Evolutionary conservation across 2,329 filamentous ascomycete genomes (phyloP), one percentile per base, ranked within the genome.

Genomic region (Colletotrichum graminicola): DNA sequence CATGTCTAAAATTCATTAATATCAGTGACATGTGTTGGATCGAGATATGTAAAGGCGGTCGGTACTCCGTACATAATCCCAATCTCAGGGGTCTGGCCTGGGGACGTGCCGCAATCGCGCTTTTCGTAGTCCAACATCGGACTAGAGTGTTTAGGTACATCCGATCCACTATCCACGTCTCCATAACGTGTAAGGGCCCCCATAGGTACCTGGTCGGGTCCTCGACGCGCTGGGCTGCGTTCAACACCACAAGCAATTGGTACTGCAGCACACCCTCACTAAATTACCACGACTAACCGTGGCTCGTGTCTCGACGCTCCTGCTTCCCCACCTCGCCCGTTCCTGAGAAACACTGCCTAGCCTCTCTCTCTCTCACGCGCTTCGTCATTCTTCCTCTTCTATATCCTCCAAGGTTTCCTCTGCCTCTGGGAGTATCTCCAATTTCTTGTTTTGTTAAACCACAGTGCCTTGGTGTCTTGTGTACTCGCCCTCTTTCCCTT

Each of bases 261-360:
- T 41, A 62, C 56, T 43, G 52, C 64, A 63, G 47, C 68, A 62
- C 56, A 67, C 57, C 29, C 47, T 68, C 59, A 63, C 54, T 55
- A 43, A 71, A 55, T 63, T 69, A 68, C 59, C 47, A 54, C 61
- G 36, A 62, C 59, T 49, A 63, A 68, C 59, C 68, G 65, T 65
- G 65, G 59, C 52, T 71, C 68, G 68, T 71, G 68, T 71, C 65
- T 68, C 60, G 65, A 68, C 68, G 29, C 54, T 71, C 52, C 39
- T 57, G 21, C 54, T 68, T 68, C 68, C 66, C 68, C 68, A 71
- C 68, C 68, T 63, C 39, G 65, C 39, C 56, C 65, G 68, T 68
- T 71, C 68, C 68, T 68, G 32, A 55, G 47, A 68, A 52, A 39
- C 43, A 51, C 64, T 36, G 14, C 34, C 54, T 41, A 57, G 29